Evolutionary conservation across 371 early-diverging fungal genomes (phyloP), one percentile per base, ranked within the genome.

Genomic region (Mortierella sp.): DNA sequence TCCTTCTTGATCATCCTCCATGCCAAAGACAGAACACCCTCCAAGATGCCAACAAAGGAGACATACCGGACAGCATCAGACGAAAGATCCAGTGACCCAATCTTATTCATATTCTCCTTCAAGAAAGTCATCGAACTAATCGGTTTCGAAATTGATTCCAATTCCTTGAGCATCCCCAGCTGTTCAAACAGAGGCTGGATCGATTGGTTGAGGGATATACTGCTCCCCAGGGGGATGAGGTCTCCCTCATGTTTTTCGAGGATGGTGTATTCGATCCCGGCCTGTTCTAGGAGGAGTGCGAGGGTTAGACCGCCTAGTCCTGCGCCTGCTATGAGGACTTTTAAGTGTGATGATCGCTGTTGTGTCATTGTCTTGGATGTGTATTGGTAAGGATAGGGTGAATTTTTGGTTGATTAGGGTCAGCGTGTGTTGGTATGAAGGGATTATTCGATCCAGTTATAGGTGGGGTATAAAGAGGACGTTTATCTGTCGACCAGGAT

Each of bases 121-220:
- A 84, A 60, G 60, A 84, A 84, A 0, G 84, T 84, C 81, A 84
- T 77, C n/a, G 80, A 74, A 49, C 76, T 48, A 75, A 85, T 79
- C 10, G 85, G 85, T 54, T 85, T 81, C 7, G 85, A 85, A 29
- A 85, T 85, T 16, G 79, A 74, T 48, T 81, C 82, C 0, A 85
- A 49, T 29, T 85, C 85, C 27, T 76, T 54, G 41, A 81, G 58
- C 79, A 85, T 81, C 11, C 85, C 85, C 10, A 85, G 70, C 49
- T 85, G 85, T 48, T 85, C 85, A 29, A 85, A 72, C 41, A 85
- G 73, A 3, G 85, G 85, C 16, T 85, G 85, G 71, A 85, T 81
- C 0, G 85, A 46, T 38, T 81, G 82, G 43, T 78, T 79, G 12
- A 85, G 48, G 0, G 82, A 81, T 16, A 85, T 85, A 49, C 82